Base-by-base conservation (phyloP, 169 alveolate species). In the Sarcocystis neurona region DNA sequence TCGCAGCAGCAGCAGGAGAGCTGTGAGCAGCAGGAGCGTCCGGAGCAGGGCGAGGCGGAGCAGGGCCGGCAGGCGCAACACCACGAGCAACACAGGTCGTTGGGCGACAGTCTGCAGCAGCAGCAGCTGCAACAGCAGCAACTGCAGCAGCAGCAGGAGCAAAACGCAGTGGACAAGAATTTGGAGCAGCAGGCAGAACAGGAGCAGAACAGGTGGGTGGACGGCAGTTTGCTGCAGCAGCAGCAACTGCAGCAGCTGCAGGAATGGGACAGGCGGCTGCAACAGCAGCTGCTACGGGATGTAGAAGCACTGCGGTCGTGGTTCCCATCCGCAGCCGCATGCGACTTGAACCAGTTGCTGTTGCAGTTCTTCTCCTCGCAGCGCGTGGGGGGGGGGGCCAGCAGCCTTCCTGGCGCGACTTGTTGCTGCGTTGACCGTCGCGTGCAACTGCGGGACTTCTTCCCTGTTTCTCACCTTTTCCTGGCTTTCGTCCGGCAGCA, bases 31-130 rank as follows among this genome's bases (percentile, higher is more conserved):
- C n/a, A 43, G 20, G 75, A 63, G 2, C 46, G 43, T 4, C 75
- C 39, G 75, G 75, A 43, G n/a, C 46, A 63, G 43, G 43, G 60
- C 60, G 60, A 70, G 77, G 43, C 43, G 79, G 79, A 43, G 79
- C 27, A 5, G 79, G 43, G 23, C 79, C 43, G 47, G 23, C 20
- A 74, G 43, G 63, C 43, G 15, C n/a, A n/a, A 2, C 6, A 32
- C 0, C 47, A 1, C 44, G 37, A 30, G 68, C 66, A 3, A 0
- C 15, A 10, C 30, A 27, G 34, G 58, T 39, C 23, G 77, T 8
- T n/a, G 37, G 43, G 32, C 77, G 41, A 63, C 41, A n/a, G 41
- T 63, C 30, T 10, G 15, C 32, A 5, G 39, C 41, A 63, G 32
- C 41, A 37, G 32, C 30, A 20, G 63, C 30, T 12, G 63, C 77